A percentile compares a stretch with the other conserved stretches of the same genome.
Conservation (phyloP, 148 eudicot species). For the Fallopia convolvulus region DNA sequence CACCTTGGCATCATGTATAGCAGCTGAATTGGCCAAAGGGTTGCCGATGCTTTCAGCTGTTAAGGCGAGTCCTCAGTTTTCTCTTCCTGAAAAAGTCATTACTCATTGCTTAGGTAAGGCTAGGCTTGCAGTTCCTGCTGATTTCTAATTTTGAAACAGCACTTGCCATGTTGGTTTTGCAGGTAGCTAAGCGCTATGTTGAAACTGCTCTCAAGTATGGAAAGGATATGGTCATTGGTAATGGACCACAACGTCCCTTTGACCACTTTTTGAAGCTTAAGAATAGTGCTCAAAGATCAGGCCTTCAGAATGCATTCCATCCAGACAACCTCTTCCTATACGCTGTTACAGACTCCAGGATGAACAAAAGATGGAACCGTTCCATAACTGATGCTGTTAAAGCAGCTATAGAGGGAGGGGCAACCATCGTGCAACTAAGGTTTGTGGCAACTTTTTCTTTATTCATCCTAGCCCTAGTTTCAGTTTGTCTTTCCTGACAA, state of each 20-base stretch:
- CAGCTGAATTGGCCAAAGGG: conserved; percentile 95
- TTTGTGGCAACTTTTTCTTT: conserved; percentile 16
- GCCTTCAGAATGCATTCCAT: conserved; percentile 32
- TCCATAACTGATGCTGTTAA: conserved; percentile 69
- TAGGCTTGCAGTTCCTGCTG: not conserved
- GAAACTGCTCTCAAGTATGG: conserved; percentile 73
- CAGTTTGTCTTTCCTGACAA: no score
- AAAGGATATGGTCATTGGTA: conserved; percentile 66
- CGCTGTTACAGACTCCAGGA: conserved; percentile 97
- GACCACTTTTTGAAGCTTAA: conserved; percentile 78
- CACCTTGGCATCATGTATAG: conserved; percentile 90
- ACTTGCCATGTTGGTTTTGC: not conserved
- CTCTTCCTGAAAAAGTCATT: not conserved
- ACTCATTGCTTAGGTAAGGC: not conserved
- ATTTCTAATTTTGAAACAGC: not conserved
- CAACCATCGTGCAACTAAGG: conserved; percentile 88
- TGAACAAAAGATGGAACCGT: conserved; percentile 86
- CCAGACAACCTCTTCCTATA: conserved; percentile 67
- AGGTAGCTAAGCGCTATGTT: conserved; percentile 82
- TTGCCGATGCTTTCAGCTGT: conserved; percentile 69
- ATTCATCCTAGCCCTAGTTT: not conserved
- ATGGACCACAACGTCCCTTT: conserved; percentile 78
- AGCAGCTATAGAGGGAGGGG: conserved; percentile 91
- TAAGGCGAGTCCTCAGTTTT: conserved; percentile 35
- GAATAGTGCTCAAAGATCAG: conserved; percentile 22